Evolutionary conservation across 2,329 filamentous ascomycete genomes (phyloP).

Genomic region (Colletotrichum tamarilloi): DNA sequence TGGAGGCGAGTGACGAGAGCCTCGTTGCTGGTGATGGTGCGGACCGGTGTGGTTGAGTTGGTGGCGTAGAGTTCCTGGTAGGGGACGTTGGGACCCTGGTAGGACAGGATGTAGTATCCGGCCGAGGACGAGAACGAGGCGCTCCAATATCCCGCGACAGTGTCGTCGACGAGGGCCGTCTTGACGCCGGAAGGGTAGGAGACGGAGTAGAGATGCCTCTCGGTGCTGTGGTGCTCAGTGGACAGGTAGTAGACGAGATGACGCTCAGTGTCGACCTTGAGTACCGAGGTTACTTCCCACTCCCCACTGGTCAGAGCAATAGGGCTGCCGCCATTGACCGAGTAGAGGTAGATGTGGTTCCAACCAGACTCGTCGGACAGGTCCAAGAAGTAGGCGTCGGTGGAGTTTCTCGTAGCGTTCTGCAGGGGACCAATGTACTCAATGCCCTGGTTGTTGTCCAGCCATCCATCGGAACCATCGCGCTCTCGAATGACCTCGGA

Average conservation of each 20-base stretch:
- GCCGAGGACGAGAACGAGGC: constrained; percentile 73
- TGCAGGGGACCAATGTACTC: constrained; percentile 62
- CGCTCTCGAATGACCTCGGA: constrained; percentile 65
- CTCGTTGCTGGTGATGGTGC: constrained; percentile 71
- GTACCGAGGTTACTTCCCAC: constrained; percentile 72
- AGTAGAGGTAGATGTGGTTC: constrained; percentile 74
- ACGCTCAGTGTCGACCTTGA: constrained; percentile 67
- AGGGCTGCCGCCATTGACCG: constrained; percentile 64
- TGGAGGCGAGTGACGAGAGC: constrained; percentile 64
- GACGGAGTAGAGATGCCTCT: constrained; percentile 75
- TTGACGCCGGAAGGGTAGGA: constrained; percentile 65
- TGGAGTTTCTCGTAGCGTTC: constrained; percentile 44
- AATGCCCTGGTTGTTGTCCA: constrained; percentile 69
- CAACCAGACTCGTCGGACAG: constrained; percentile 73
- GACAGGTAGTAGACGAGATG: constrained; percentile 73
- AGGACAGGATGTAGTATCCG: constrained; percentile 74
- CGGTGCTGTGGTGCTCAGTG: constrained; percentile 73
- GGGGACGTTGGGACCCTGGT: constrained; percentile 73
- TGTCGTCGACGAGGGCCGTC: constrained; percentile 71
- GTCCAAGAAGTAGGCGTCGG: constrained; percentile 69
- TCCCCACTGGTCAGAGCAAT: constrained; percentile 71
- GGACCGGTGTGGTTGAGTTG: constrained; percentile 64
- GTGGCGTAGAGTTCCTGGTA: constrained; percentile 74
- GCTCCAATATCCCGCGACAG: constrained; percentile 67
- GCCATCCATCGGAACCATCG: constrained; percentile 70